These are phyloP conservation scores for Phyllosticta ampelicida DNA, from an alignment of 2,329 filamentous ascomycete species.

Conservation along the genomic window DNA sequence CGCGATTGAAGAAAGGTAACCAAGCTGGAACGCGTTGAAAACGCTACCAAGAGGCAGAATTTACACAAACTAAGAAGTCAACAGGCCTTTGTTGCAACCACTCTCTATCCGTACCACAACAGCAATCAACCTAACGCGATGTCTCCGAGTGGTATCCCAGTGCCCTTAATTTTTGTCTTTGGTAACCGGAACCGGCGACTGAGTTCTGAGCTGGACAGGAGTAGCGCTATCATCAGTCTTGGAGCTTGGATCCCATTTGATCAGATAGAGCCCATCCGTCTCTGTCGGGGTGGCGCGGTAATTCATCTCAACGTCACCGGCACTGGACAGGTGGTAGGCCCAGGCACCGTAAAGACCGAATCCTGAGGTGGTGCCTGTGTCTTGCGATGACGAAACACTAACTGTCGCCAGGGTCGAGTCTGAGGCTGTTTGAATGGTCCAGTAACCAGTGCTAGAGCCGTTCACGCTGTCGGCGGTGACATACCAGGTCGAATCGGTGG, in stretches of 20 bases:
- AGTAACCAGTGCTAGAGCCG: conserved; percentile 14
- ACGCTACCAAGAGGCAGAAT: not conserved
- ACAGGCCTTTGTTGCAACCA: not conserved
- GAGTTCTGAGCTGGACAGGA: conserved; percentile 1
- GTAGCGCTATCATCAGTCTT: not conserved
- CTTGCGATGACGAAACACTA: conserved; percentile 18
- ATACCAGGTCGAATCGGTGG: conserved; percentile 12
- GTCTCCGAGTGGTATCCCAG: not conserved
- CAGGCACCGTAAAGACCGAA: conserved; percentile 24
- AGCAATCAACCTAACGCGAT: not conserved
- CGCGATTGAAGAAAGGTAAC: not conserved
- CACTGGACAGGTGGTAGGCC: conserved; percentile 20
- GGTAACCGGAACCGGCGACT: conserved; percentile 1
- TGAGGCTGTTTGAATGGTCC: conserved; percentile 11
- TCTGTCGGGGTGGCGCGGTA: conserved; percentile 16
- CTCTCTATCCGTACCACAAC: not conserved
- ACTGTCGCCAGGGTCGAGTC: conserved; percentile 14
- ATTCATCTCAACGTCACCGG: conserved; percentile 15
- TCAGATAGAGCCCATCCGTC: conserved; percentile 13
- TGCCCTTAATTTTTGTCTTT: not conserved
- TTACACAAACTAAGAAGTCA: not conserved
- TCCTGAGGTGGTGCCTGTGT: conserved; percentile 14
- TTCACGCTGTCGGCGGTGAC: conserved; percentile 14
- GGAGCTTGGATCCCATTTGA: conserved; percentile 8
- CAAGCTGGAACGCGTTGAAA: not conserved